phyloP scores from a whole-genome alignment of 192 early-diverging fungal species.

The Backusella parvicylindrica region DNA sequence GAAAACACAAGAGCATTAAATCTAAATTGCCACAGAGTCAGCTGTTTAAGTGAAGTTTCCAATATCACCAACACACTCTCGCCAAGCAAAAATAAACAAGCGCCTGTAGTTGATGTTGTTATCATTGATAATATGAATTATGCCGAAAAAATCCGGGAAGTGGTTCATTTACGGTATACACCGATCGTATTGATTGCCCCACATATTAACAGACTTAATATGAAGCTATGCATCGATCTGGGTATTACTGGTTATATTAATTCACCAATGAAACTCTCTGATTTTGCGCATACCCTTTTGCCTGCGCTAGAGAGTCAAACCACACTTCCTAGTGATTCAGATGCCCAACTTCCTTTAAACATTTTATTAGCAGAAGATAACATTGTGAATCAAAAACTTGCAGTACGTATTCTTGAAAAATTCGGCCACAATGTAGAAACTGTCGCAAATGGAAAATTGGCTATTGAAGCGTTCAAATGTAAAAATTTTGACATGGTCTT shows the following conservation, averaged over 20 bases:
- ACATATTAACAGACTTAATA: conserved; percentile 53
- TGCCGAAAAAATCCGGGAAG: conserved; percentile 59
- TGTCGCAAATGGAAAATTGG: conserved; percentile 76
- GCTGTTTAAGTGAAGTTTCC: conserved; percentile 47
- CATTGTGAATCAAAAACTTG: conserved; percentile 82
- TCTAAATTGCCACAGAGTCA: conserved; percentile 39
- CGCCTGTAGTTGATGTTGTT: conserved; percentile 56
- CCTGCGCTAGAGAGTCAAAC: conserved; percentile 71
- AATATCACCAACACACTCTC: conserved; percentile 27
- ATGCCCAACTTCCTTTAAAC: conserved; percentile 59
- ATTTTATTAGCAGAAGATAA: conserved; percentile 87
- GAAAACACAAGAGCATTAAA: conserved; percentile 49
- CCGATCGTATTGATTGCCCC: conserved; percentile 71
- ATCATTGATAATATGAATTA: conserved; percentile 62
- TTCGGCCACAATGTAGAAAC: conserved; percentile 75
- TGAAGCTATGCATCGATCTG: conserved; percentile 64
- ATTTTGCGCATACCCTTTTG: conserved; percentile 64
- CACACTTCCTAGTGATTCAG: conserved; percentile 56
- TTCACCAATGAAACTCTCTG: conserved; percentile 55
- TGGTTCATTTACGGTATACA: conserved; percentile 60
- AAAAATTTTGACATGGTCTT: conserved; percentile 65
- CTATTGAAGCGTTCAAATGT: conserved; percentile 65
- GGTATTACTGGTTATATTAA: conserved; percentile 72
- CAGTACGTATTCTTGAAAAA: conserved; percentile 68
- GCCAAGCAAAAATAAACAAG: conserved; percentile 22